A percentile compares a stretch with the other conserved stretches of the same genome.
Conservation (phyloP, 495 filamentous ascomycete species). For the Pyrenopolyporus hunteri region DNA sequence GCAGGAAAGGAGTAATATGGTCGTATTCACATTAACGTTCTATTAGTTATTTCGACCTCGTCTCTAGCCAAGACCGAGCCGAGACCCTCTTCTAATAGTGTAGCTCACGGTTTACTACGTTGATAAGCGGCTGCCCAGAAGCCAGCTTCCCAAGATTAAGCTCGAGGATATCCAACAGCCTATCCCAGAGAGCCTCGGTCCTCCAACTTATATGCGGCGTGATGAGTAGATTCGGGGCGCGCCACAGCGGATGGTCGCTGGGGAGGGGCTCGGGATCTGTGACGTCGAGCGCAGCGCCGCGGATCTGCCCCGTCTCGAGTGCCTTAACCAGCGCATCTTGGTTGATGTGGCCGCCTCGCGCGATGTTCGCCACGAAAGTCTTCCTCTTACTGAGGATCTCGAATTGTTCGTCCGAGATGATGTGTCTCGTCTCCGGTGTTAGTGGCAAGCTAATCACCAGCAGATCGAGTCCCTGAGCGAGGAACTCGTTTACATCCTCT, state of each 20-base stretch:
- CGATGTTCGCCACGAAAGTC: conserved; percentile 74
- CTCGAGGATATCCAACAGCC: conserved; percentile 62
- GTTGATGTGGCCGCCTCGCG: conserved; percentile 72
- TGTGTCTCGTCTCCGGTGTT: conserved; percentile 66
- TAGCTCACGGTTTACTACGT: conserved; percentile 42
- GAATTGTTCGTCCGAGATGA: conserved; percentile 70
- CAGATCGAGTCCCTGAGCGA: conserved; percentile 71
- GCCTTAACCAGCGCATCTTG: conserved; percentile 70
- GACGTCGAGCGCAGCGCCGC: conserved; percentile 80
- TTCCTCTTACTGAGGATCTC: conserved; percentile 61
- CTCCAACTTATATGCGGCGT: conserved; percentile 80
- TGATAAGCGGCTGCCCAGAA: conserved; percentile 41
- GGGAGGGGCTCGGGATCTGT: conserved; percentile 85
- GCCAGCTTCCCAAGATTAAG: conserved; percentile 42
- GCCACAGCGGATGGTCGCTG: conserved; percentile 71
- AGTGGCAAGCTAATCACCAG: conserved; percentile 74
- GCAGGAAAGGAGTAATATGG: not conserved
- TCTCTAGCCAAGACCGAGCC: not conserved
- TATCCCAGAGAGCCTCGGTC: conserved; percentile 60
- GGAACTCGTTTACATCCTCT: conserved; percentile 65
- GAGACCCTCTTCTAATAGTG: conserved; percentile 36
- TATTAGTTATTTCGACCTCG: not conserved
- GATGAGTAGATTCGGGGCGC: conserved; percentile 69
- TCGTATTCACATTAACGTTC: conserved; percentile 1
- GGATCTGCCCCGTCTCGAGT: conserved; percentile 60